Evolutionary conservation across 2,329 filamentous ascomycete genomes (phyloP).

Genomic region (Coniochaeta sp.): DNA sequence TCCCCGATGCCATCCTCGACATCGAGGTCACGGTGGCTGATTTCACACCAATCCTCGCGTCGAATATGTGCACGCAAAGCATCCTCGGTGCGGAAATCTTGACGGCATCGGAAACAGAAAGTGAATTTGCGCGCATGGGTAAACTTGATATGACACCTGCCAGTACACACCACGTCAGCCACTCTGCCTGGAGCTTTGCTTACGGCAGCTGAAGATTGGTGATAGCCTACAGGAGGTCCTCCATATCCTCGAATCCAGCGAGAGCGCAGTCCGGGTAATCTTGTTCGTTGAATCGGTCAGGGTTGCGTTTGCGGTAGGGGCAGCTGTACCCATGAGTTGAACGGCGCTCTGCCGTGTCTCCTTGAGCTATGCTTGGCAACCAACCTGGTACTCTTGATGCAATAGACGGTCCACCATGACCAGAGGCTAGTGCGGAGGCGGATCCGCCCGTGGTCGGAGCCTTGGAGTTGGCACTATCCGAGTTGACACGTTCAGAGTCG

Average conservation of each 20-base stretch:
- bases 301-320: not conserved
- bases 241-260: not conserved
- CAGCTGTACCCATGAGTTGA: not conserved
- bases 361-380: not conserved
- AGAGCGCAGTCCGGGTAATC: not conserved
- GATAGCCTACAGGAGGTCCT: not conserved
- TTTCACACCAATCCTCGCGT: not conserved
- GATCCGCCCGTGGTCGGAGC: not conserved
- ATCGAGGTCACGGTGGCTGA: not conserved
- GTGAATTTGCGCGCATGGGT: not conserved
- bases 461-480: not conserved
- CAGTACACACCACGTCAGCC: too few species aligned
- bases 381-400: not conserved
- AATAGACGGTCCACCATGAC: not conserved
- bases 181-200: too few species aligned
- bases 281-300: not conserved
- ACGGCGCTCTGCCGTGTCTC: not conserved
- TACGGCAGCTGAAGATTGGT: not conserved
- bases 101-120: not conserved
- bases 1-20: not conserved
- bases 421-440: too few species aligned
- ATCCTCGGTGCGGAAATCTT: not conserved
- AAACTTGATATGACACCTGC: too few species aligned
- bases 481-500: not conserved
- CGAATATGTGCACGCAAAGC: not conserved